Conservation (phyloP, 352 stramenopile species). For the Phytophthora fragariaefolia region DNA sequence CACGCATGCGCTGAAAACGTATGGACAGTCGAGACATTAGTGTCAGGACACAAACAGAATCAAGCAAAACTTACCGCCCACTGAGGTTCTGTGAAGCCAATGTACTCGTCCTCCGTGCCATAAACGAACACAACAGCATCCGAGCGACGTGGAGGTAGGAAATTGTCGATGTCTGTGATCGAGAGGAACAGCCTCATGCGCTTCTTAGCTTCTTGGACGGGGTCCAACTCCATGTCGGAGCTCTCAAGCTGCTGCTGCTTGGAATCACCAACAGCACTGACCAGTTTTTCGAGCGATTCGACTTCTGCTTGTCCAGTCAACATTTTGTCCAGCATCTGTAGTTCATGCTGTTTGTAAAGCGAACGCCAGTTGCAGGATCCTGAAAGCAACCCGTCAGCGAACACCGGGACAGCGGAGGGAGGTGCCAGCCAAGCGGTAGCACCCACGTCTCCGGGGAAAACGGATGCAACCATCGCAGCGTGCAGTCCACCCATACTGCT, state of each 20-base stretch:
- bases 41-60: background rate
- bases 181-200: slow-evolving; percentile 80
- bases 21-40: no score
- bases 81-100: slow-evolving; percentile 63
- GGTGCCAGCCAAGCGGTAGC: slow-evolving; percentile 75
- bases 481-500: slow-evolving; percentile 84
- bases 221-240: slow-evolving; percentile 36
- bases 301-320: slow-evolving; percentile 45
- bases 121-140: slow-evolving; percentile 82
- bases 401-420: slow-evolving; percentile 72
- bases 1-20: slow-evolving; percentile 58
- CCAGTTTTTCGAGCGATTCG: slow-evolving; percentile 31
- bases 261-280: background rate
- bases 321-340: slow-evolving; percentile 77
- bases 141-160: slow-evolving; percentile 59
- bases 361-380: slow-evolving; percentile 81
- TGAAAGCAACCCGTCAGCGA: slow-evolving; percentile 76
- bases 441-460: slow-evolving; percentile 73
- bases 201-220: slow-evolving; percentile 76
- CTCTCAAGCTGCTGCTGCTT: slow-evolving; percentile 1
- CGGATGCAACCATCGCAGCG: slow-evolving; percentile 76
- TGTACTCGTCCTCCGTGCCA: slow-evolving; percentile 82
- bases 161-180: slow-evolving; percentile 88
- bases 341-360: slow-evolving; percentile 73
- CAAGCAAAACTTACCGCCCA: slow-evolving; percentile 48